Percentiles rank a stretch among this genome's conserved stretches.
These are phyloP conservation scores for Hanseniaspora guilliermondii DNA, from an alignment of 805 yeast species.

Conservation along the genomic window DNA sequence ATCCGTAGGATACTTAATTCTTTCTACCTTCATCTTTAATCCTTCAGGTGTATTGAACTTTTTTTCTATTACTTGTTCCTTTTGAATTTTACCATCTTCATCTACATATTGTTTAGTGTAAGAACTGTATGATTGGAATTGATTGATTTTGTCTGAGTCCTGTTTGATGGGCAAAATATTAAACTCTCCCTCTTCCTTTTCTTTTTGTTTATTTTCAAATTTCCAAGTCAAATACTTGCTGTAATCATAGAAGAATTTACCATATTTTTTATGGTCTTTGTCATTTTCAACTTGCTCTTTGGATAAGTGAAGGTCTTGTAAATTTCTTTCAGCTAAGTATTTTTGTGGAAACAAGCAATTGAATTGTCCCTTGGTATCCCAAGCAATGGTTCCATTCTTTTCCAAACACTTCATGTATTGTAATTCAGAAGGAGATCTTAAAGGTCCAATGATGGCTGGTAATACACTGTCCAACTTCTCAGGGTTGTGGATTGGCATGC, in stretches of 20 bases:
- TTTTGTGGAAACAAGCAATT: constrained; percentile 70
- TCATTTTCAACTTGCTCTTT: constrained; percentile 47
- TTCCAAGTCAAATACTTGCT: constrained; percentile 58
- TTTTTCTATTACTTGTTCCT: constrained; percentile 1
- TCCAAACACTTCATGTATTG: constrained; percentile 53
- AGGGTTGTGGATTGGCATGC: constrained; percentile 1
- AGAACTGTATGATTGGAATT: constrained; percentile 7
- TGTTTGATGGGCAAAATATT: constrained; percentile 14
- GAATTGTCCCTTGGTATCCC: constrained; percentile 85
- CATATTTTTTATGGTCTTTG: constrained; percentile 33
- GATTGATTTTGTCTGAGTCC: constrained; percentile 10
- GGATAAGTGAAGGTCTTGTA: constrained; percentile 31
- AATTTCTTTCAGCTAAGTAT: constrained; percentile 27
- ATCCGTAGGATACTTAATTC: constrained; percentile 29
- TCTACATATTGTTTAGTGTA: constrained; percentile 16
- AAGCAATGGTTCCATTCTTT: constrained; percentile 55
- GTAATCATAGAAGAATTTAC: constrained; percentile 52
- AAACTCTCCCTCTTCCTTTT: constrained; percentile 14
- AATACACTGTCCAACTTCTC: not conserved
- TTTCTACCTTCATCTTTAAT: constrained; percentile 29
- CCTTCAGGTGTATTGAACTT: constrained; percentile 9
- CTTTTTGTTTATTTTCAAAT: constrained; percentile 22
- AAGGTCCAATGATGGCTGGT: constrained; percentile 8
- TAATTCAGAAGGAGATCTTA: constrained; percentile 36
- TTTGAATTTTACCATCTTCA: constrained; percentile 4